Evolutionary conservation across 345 rosid genomes (phyloP).

Genomic region (Lepidium sativum): DNA sequence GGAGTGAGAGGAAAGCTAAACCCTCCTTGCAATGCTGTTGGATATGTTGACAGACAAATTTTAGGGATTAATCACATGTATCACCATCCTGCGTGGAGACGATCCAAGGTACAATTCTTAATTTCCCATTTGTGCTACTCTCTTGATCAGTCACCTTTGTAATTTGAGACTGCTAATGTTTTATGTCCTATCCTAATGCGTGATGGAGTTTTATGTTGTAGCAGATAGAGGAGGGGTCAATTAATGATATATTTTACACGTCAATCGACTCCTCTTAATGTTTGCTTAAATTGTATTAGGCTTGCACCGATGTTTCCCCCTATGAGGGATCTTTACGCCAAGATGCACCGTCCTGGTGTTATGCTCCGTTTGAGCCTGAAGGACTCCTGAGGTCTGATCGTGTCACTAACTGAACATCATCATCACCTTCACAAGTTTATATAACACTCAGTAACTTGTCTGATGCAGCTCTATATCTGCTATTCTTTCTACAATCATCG

Average conservation of each 20-base stretch:
- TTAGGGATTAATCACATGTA: constrained; percentile 74
- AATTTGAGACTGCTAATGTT: not conserved
- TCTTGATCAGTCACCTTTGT: not conserved
- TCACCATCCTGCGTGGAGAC: constrained; percentile 82
- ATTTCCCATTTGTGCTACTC: not conserved
- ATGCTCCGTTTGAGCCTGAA: constrained; percentile 92
- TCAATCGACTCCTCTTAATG: not conserved
- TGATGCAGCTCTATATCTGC: constrained; percentile 72
- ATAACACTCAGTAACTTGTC: not conserved
- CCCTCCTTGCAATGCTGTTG: constrained; percentile 89
- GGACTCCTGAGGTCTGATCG: constrained; percentile 60
- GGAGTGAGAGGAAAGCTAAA: constrained; percentile 66
- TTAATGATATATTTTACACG: not conserved
- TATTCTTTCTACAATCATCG: constrained; percentile 64
- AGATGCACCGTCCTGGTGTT: constrained; percentile 83
- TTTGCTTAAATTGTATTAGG: constrained; percentile 33
- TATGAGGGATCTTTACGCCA: constrained; percentile 42
- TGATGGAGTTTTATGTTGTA: not conserved
- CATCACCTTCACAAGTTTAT: not conserved
- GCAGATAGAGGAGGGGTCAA: not conserved
- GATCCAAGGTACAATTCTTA: constrained; percentile 51
- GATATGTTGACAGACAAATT: constrained; percentile 61
- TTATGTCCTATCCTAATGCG: not conserved
- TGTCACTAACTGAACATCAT: not conserved
- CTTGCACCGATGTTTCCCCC: constrained; percentile 63